These are phyloP conservation scores for Rosellinia necatrix DNA, from an alignment of 2,329 filamentous ascomycete genomes.

Conservation along the genomic window DNA sequence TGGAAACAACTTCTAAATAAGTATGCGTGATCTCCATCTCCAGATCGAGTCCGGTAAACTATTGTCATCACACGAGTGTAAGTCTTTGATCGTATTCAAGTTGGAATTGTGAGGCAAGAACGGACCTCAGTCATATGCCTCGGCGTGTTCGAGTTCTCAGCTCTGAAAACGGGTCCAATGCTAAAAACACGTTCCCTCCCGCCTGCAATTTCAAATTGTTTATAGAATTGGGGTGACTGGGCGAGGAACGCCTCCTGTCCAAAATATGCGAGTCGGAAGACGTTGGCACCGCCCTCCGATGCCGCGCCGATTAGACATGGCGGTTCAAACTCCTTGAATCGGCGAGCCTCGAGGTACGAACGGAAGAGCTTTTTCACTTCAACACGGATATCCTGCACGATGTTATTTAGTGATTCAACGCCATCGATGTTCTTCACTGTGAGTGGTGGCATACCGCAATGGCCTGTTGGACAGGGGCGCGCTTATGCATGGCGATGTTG, in stretches of 20 bases:
- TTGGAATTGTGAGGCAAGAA: constrained; percentile 20
- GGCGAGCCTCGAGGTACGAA: background rate
- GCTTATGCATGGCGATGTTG: constrained; percentile 91
- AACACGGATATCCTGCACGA: constrained; percentile 2
- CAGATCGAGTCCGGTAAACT: constrained; percentile 85
- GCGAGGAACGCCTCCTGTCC: constrained; percentile 79
- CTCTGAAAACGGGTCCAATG: constrained; percentile 80
- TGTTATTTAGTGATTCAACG: background rate
- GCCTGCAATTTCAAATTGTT: constrained; percentile 83
- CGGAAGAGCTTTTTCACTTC: constrained; percentile 10
- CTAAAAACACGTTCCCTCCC: constrained; percentile 78
- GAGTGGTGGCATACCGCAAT: constrained; percentile 48
- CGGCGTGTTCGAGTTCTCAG: constrained; percentile 84
- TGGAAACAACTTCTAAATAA: background rate
- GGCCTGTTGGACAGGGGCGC: constrained; percentile 87
- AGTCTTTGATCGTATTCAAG: background rate
- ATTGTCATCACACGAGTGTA: background rate
- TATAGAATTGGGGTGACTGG: constrained; percentile 84
- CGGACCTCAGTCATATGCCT: constrained; percentile 78
- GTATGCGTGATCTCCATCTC: constrained; percentile 83
- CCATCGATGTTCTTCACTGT: background rate
- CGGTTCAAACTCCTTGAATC: constrained; percentile 83
- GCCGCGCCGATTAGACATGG: constrained; percentile 88
- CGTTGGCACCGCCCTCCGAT: constrained; percentile 89
- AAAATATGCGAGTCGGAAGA: constrained; percentile 91